These are phyloP conservation scores for Shiraia sp. DNA, from an alignment of 2,329 filamentous ascomycete species.

Conservation along the genomic window DNA sequence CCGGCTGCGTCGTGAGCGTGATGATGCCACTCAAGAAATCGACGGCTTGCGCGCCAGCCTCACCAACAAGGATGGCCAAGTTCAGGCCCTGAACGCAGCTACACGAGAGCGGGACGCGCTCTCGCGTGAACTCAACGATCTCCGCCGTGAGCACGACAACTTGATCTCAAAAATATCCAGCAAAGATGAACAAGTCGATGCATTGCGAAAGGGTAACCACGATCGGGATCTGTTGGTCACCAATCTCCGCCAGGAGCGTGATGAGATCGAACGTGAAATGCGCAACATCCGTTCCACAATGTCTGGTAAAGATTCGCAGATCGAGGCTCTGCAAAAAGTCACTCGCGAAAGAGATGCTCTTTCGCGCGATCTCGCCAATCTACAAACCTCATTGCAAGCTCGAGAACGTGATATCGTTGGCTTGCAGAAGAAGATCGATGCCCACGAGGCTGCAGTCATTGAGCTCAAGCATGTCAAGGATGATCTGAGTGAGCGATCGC, in stretches of 20 bases:
- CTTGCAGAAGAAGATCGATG: constrained; percentile 38
- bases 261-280: constrained; percentile 26
- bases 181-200: constrained; percentile 37
- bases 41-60: constrained; percentile 32
- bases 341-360: constrained; percentile 40
- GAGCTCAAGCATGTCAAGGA: constrained; percentile 35
- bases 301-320: constrained; percentile 37
- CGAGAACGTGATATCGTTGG: constrained; percentile 38
- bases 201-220: constrained; percentile 29
- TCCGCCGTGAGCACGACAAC: constrained; percentile 38
- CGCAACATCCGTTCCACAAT: constrained; percentile 29
- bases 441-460: constrained; percentile 31
- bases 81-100: constrained; percentile 35
- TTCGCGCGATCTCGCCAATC: constrained; percentile 31
- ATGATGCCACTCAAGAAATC: constrained; percentile 39
- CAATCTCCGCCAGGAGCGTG: constrained; percentile 33
- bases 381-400: constrained; percentile 34
- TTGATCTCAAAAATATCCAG: constrained; percentile 27
- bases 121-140: constrained; percentile 31
- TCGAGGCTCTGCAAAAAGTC: constrained; percentile 40
- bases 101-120: constrained; percentile 33
- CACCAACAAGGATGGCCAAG: constrained; percentile 33
- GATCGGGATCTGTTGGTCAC: constrained; percentile 36
- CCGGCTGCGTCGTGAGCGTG: constrained; percentile 33
- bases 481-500: constrained; percentile 36